Base-by-base conservation (phyloP, 164 flowering plant genomes). In the Amborella trichopoda region DNA sequence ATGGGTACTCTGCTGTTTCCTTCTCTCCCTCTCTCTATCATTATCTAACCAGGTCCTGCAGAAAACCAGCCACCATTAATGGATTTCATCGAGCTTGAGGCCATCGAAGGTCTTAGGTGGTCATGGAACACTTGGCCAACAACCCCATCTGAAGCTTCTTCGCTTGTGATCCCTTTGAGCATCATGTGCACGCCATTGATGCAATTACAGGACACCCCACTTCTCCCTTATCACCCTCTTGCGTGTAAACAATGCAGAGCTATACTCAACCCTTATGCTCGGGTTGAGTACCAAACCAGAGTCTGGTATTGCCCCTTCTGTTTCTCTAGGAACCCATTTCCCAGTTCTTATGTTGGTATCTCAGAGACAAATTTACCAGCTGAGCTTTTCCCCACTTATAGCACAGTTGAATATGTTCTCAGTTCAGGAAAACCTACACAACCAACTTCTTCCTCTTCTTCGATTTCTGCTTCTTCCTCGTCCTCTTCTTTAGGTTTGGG, bases 91-190 rank as follows among this genome's bases (percentile, higher is more conserved):
- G 95, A 87, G 44, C 46, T 91, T 37, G 98, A 91, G 37, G 84
- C 93, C 34, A 81, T 77, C 50, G 96, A 91, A 53, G 98, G 98
- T 22, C 68, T 91, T 4, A 69, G 98, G 1, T 91, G 98, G 98
- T 51, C 96, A 3, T 91, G 98, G 98, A 80, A 86, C 44, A 70
- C 96, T 26, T 91, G 93, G 96, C 98, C 98, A 18, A 55, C 76
- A 0, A 63, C 95, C 3, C 74, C 71, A 45, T 14, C 81, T 16
- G 81, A 75, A 28, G 68, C 70, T 1, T 25, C 73, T 10, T 62
- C 75, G 10, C 76, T 91, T 10, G 64, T 77, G 0, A 55, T 91
- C 48, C 96, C 96, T 0, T 64, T 87, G 23, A 72, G 81, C 59
- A 48, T 91, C 38, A 75, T 87, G 77, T 78, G 74, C 64, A 84